Evolutionary conservation across 2,329 filamentous ascomycete species (phyloP), one percentile per base, ranked within the genome.

Genomic region (Graphilbum fragrans): DNA sequence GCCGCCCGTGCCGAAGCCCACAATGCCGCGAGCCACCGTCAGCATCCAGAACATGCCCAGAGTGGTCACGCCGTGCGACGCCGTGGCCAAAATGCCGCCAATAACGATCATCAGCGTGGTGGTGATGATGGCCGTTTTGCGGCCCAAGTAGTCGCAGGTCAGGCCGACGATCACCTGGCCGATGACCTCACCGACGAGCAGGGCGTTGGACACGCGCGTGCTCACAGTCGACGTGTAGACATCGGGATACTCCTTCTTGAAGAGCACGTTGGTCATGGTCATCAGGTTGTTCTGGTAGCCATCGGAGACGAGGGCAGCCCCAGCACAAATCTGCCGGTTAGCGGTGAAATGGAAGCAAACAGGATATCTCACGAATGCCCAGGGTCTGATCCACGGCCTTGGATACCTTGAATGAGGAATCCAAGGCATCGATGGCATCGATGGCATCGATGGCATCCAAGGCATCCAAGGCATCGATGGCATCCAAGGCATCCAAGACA

Each of bases 111-210:
- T 59, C 10, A 62, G 40, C 0, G 69, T 72, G 0, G 70, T 65
- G 6, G 60, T 56, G 5, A 72, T 52, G 25, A 67, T 63, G 18
- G 67, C 68, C 1, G 61, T 69, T 36, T 64, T 61, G 36, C 69
- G 61, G 12, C 69, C 69, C 11, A 72, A 49, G 21, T 65, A 61
- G 51, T 72, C 70, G 47, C 68, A 67, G 6, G 69, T 53, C 7
- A 66, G 55, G 3, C 70, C 69, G 45, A 75, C 74, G 47, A 65
- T 55, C 12, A 75, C 52, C 63, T 74, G 75, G 40, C 72, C 72
- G 35, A 73, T 56, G 41, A 73, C 70, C 53, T 71, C 66, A 33
- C 72, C 73, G 35, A 75, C 64, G 3, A 74, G 58, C 47, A 69
- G 70, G 2, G 71, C 64, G 47, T 76, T 74, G 35, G 66, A 69